These are phyloP conservation scores for Aspergillus ruber DNA, from an alignment of 2,329 filamentous ascomycete species.

Conservation along the genomic window DNA sequence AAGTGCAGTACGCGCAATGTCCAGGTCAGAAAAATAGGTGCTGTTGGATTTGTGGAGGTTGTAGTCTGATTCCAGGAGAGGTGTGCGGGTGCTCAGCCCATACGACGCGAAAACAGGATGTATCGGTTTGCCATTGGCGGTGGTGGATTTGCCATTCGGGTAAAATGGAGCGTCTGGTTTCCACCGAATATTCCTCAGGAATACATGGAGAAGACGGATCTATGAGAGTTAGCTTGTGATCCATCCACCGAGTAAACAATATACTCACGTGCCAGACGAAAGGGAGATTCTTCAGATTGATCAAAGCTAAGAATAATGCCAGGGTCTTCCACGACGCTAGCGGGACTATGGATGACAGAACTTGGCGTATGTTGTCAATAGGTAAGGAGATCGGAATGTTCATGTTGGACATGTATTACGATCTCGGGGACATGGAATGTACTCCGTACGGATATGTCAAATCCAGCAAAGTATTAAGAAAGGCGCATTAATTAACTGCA, in stretches of 20 bases:
- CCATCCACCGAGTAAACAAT: neutral
- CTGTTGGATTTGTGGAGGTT: conserved; percentile 77
- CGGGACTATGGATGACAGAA: conserved; percentile 14
- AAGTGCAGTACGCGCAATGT: conserved; percentile 74
- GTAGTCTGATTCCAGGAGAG: conserved; percentile 75
- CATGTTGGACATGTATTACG: conserved; percentile 7
- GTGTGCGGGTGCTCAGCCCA: conserved; percentile 60
- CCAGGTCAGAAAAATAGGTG: conserved; percentile 83
- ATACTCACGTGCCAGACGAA: conserved; percentile 35
- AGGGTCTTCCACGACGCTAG: conserved; percentile 30
- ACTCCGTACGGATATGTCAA: too few species aligned
- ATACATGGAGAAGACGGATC: conserved; percentile 55
- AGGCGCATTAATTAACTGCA: too few species aligned
- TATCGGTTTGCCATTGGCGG: conserved; percentile 33
- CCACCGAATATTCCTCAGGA: conserved; percentile 49
- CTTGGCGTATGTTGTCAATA: conserved; percentile 18
- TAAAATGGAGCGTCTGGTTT: conserved; percentile 45
- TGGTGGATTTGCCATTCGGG: conserved; percentile 23
- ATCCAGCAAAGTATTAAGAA: too few species aligned
- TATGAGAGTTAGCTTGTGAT: conserved; percentile 23
- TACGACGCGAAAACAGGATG: conserved; percentile 67
- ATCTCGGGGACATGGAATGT: too few species aligned
- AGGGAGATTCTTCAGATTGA: conserved; percentile 34
- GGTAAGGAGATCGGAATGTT: conserved; percentile 7
- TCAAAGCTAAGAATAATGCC: conserved; percentile 29